Percentiles rank a stretch among this genome's conserved stretches.
These are phyloP conservation scores for Lumnitzera littorea DNA, from an alignment of 345 rosid genomes.

Conservation along the genomic window DNA sequence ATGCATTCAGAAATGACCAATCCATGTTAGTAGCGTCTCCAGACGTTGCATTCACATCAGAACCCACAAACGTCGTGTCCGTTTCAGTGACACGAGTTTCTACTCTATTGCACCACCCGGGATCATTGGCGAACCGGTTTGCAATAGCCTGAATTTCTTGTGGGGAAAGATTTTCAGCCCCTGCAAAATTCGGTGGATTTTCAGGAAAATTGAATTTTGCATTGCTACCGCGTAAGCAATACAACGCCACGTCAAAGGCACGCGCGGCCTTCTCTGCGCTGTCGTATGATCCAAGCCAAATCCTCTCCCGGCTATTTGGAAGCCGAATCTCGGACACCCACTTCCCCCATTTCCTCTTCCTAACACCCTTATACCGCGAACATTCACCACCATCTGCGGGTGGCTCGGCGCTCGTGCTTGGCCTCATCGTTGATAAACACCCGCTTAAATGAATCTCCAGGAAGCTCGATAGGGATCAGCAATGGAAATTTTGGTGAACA, in stretches of 20 bases:
- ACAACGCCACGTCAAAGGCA: conserved; percentile 86
- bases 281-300: conserved; percentile 84
- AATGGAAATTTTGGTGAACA: too few species aligned
- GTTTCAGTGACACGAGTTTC: too few species aligned
- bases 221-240: conserved; percentile 50
- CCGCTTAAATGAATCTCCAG: too few species aligned
- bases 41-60: too few species aligned
- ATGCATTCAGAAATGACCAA: too few species aligned
- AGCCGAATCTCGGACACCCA: conserved; percentile 94
- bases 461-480: too few species aligned
- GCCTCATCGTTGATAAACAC: background rate
- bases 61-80: too few species aligned
- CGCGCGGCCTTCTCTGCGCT: conserved; percentile 79
- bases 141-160: background rate
- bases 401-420: background rate
- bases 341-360: conserved; percentile 92
- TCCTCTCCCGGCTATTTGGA: conserved; percentile 81
- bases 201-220: conserved; percentile 71
- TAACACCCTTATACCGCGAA: conserved; percentile 65
- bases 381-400: background rate
- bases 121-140: too few species aligned
- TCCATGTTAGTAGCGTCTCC: too few species aligned
- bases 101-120: too few species aligned
- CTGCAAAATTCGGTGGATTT: conserved; percentile 42
- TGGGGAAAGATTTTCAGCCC: conserved; percentile 61